Base-by-base conservation (phyloP, 306 rosid genomes). In the Potentilla sterilis region DNA sequence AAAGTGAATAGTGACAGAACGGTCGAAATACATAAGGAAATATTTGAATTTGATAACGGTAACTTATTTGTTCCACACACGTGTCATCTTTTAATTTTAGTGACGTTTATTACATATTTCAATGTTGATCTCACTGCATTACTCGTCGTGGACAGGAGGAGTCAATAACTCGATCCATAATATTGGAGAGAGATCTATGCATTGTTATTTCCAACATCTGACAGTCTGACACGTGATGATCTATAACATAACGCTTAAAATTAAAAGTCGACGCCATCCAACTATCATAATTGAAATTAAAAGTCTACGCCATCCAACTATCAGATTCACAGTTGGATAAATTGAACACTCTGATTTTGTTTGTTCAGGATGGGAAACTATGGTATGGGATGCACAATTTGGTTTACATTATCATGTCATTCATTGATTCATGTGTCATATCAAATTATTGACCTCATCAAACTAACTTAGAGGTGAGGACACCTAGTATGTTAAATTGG, bases 1-100 rank as follows among this genome's bases (percentile, higher is more conserved):
- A 14, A 0, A 15, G 1, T 18, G 4, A 15, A 7, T 11, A 34
- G 21, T 62, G 43, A 35, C 2, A 1, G 7, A 62, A 15, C 0
- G 0, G 0, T 3, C 0, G 0, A 62, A 15, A 14, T 34, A 34
- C 6, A 34, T 2, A 5, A 0, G 2, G 0, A 34, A 6, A 6
- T 58, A 62, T 34, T 32, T 13, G 10, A 35, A 34, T 34, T 28
- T 28, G 28, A 28, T 32, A 4, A 61, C 4, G 15, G 16, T 13
- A 1, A 61, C 2, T 61, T 61, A 6, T 2, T 4, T 28, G 1
- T 32, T 13, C 1, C 15, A 0, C 34, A 34, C 9, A 6, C 6
- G 0, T 15, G 21, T 0, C 5, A 1, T 34, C 1, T 24, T 12
- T 51, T 16, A 37, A 37, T 37, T 37, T 37, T 2, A 4, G 5